Evolutionary conservation across 2,329 filamentous ascomycete genomes (phyloP).

Genomic region (Dothiorella sarmentorum): DNA sequence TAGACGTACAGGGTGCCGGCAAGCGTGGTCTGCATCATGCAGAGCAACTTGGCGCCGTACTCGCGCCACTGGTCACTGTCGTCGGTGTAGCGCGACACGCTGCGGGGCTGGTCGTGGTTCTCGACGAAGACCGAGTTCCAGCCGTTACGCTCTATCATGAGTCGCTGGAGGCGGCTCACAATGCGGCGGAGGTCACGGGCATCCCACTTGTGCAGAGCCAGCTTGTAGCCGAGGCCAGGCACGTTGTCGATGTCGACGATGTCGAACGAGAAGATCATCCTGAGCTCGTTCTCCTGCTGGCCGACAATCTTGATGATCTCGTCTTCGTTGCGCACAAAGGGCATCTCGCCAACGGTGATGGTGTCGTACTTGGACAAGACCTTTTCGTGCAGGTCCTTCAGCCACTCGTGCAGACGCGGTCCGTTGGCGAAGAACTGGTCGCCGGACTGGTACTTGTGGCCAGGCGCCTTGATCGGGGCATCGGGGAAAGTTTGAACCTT

Average conservation of each 20-base stretch:
- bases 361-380: constrained; percentile 56
- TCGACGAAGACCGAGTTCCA: constrained; percentile 53
- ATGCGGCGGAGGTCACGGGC: constrained; percentile 32
- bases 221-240: constrained; percentile 34
- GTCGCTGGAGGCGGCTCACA: constrained; percentile 30
- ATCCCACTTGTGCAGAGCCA: constrained; percentile 32
- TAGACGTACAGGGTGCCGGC: constrained; percentile 52
- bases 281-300: constrained; percentile 40
- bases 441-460: constrained; percentile 46
- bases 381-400: constrained; percentile 51
- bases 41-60: constrained; percentile 46
- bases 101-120: constrained; percentile 53
- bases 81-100: constrained; percentile 47
- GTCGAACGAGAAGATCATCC: constrained; percentile 51
- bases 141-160: constrained; percentile 32
- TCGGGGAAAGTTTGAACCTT: constrained; percentile 44
- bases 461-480: constrained; percentile 40
- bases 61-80: constrained; percentile 46
- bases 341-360: constrained; percentile 62
- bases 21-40: constrained; percentile 46
- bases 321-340: constrained; percentile 46
- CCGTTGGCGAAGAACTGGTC: constrained; percentile 54
- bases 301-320: constrained; percentile 44
- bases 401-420: constrained; percentile 56
- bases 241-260: constrained; percentile 41